phyloP scores from a whole-genome alignment of 805 yeast genomes.

The Pichia phayaonensis region DNA sequence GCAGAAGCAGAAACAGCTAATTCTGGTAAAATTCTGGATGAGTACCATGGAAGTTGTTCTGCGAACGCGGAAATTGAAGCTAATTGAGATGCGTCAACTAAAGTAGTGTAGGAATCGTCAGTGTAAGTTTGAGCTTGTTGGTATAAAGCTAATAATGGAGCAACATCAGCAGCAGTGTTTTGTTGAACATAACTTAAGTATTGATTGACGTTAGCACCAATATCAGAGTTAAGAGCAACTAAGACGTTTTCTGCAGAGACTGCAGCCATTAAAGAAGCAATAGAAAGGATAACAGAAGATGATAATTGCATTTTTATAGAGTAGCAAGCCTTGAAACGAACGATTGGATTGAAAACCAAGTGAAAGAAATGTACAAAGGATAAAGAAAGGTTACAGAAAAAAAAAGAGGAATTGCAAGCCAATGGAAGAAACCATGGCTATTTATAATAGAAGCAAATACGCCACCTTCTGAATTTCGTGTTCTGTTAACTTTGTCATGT shows the following conservation, averaged over 20 bases:
- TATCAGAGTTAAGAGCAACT: conserved; percentile 33
- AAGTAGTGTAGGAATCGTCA: conserved; percentile 38
- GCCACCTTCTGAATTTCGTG: no score
- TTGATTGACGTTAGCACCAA: conserved; percentile 25
- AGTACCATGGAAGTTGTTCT: conserved; percentile 30
- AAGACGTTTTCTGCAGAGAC: conserved; percentile 24
- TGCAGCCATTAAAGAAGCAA: conserved; percentile 17
- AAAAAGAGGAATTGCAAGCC: background rate
- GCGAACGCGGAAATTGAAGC: conserved; percentile 21
- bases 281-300: conserved; percentile 12
- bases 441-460: no score
- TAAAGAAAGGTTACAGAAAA: background rate
- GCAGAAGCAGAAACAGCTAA: conserved; percentile 12
- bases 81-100: conserved; percentile 20
- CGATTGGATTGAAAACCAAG: no score
- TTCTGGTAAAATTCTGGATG: conserved; percentile 22
- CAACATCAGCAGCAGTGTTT: conserved; percentile 22
- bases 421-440: no score
- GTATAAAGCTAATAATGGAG: conserved; percentile 28
- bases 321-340: background rate
- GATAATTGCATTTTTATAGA: conserved; percentile 24
- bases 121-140: conserved; percentile 32
- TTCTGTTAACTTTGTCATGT: no score
- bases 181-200: conserved; percentile 29
- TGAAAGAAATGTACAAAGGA: background rate